Conservation (phyloP, 139 green algal species). For the Eudorina sp. region DNA sequence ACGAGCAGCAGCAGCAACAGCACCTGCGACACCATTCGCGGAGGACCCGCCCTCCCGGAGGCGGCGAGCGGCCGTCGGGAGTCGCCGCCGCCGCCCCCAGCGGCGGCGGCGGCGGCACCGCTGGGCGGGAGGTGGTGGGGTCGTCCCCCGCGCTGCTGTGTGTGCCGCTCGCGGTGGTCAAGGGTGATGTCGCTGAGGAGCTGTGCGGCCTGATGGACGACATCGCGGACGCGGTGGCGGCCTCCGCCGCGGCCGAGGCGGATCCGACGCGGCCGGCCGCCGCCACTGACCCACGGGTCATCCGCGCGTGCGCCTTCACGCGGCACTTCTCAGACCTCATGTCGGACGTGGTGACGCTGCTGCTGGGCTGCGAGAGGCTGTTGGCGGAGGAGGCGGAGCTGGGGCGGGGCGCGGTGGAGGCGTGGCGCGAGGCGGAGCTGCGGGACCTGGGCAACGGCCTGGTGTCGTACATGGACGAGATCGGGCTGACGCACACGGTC, state of each 20-base stretch:
- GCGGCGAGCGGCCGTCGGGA: too few relatives aligned
- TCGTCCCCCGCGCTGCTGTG: not conserved
- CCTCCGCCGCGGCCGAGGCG: not conserved
- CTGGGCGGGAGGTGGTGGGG: too few relatives aligned
- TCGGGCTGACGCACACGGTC: constrained; percentile 40
- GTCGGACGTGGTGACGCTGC: constrained; percentile 4
- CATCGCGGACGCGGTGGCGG: constrained; percentile 1
- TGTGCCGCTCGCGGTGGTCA: not conserved
- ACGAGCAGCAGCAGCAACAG: too few relatives aligned
- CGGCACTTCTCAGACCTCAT: not conserved
- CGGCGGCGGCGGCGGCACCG: too few relatives aligned
- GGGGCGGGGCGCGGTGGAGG: not conserved
- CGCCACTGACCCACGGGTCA: not conserved
- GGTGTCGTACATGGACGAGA: constrained; percentile 65
- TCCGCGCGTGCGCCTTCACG: constrained; percentile 11
- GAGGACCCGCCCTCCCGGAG: too few relatives aligned
- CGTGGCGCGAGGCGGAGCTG: constrained; percentile 24
- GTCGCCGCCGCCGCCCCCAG: too few relatives aligned
- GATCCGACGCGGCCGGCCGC: too few relatives aligned
- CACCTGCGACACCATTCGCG: too few relatives aligned
- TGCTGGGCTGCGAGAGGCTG: not conserved
- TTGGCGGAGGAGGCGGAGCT: not conserved
- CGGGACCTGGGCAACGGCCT: constrained; percentile 64
- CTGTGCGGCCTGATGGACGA: not conserved
- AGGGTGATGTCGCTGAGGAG: not conserved